Evolutionary conservation across 2,329 filamentous ascomycete species (phyloP).

Genomic region (Celoporthe dispersa): DNA sequence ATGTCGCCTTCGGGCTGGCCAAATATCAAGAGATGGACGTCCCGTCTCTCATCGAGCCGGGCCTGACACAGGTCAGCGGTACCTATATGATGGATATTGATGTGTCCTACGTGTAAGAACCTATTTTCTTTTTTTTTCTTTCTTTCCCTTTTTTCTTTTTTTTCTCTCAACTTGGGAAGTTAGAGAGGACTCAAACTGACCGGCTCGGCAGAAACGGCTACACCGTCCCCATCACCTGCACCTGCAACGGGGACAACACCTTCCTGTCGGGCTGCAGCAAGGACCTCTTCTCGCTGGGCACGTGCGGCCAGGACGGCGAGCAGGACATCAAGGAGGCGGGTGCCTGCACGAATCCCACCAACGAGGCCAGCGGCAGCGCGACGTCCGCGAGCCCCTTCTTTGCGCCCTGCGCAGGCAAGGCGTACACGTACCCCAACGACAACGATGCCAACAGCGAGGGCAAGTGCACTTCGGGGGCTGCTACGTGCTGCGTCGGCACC

Average conservation of each 20-base stretch:
- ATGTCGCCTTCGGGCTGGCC: conserved; percentile 21
- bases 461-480: conserved; percentile 15
- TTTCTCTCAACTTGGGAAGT: background rate
- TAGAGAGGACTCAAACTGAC: background rate
- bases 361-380: background rate
- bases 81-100: conserved; percentile 23
- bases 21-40: conserved; percentile 10
- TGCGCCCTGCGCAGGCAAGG: conserved; percentile 23
- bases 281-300: conserved; percentile 20
- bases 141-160: background rate
- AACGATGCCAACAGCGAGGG: conserved; percentile 23
- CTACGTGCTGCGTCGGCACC: conserved; percentile 26
- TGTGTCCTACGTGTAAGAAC: conserved; percentile 27
- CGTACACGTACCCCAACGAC: conserved; percentile 26
- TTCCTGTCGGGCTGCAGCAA: conserved; percentile 27
- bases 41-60: conserved; percentile 21
- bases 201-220: conserved; percentile 21
- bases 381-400: conserved; percentile 22
- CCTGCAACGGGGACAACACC: conserved; percentile 20
- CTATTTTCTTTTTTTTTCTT: background rate
- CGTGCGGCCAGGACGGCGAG: conserved; percentile 14
- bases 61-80: conserved; percentile 16
- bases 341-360: conserved; percentile 25
- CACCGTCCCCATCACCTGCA: conserved; percentile 28
- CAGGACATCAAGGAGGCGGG: conserved; percentile 12